Base-by-base conservation (phyloP, 352 stramenopile genomes). In the Thraustotheca clavata region DNA sequence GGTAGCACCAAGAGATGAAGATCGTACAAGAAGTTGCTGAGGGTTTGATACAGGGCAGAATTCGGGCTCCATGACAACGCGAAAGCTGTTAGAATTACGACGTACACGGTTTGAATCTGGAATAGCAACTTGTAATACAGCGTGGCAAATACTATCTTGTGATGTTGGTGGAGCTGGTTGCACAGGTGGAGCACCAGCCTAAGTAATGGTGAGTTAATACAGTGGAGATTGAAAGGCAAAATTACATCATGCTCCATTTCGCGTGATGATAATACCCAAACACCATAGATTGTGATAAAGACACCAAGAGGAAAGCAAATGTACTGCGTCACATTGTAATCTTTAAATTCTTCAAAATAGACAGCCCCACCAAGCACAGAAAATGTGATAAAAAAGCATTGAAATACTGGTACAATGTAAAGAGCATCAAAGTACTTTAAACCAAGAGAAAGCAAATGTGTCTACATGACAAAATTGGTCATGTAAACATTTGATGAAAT, bases 381-480 rank as follows among this genome's bases (percentile, higher is more conserved):
- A 24, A 92, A 83, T 4, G 88, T 92, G 49, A 92, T 96, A 72
- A 94, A 96, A 69, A 96, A 96, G 60, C 89, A 94, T 69, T 90
- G 80, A 65, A 94, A 91, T 0, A 90, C 79, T 0, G 85, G 85
- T 9, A 94, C 83, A 26, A 96, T 75, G 39, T 95, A 90, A 8
- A 92, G 80, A 2, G 87, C 88, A 69, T 96, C 87, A 48, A 96
- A 96, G 18, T 75, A 75, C 57, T 89, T 80, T 20, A 96, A 74
- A 0, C 86, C 87, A 20, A 80, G 68, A 9, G 89, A 88, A 38
- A 96, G 87, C 75, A 86, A 89, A 55, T 94, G 79, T 33, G 96
- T 88, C 76, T 89, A 40, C 11, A 1, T 49, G 6, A 50, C 43
- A 14, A 6, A n/a, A 33, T 7, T 7, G 18, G 49, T 11, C 22